These are phyloP conservation scores for Wickerhamiella spandovensis DNA, from an alignment of 805 yeast genomes.

Conservation along the genomic window DNA sequence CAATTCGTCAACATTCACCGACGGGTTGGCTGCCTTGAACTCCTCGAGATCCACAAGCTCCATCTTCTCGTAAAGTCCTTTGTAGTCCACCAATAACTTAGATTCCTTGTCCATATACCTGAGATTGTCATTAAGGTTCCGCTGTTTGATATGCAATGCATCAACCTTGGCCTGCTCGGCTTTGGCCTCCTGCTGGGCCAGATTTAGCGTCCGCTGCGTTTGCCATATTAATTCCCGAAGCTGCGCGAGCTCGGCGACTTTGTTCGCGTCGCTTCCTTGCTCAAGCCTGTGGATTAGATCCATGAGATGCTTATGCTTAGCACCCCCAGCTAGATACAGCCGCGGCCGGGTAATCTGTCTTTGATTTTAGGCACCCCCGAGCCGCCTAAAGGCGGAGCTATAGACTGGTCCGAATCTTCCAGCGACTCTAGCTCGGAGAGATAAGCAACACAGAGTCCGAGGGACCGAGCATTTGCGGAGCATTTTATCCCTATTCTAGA, in stretches of 20 bases:
- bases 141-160: background rate
- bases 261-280: background rate
- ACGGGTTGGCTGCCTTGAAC: constrained; percentile 14
- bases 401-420: too few species aligned
- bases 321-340: too few species aligned
- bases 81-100: background rate
- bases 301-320: too few species aligned
- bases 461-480: too few species aligned
- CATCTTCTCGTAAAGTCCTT: constrained; percentile 1
- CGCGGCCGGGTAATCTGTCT: background rate
- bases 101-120: background rate
- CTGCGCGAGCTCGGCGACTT: background rate
- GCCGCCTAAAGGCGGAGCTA: too few species aligned
- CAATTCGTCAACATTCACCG: constrained; percentile 1
- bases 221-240: background rate
- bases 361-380: too few species aligned
- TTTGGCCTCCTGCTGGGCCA: background rate
- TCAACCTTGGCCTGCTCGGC: background rate
- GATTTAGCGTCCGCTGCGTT: background rate
- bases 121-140: background rate
- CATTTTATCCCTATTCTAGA: too few species aligned
- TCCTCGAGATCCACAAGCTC: constrained; percentile 15
- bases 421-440: too few species aligned
- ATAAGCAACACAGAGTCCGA: too few species aligned
- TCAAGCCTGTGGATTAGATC: background rate